Conservation (phyloP, 1,284 basidiomycete species). For the Trametes versicolor region DNA sequence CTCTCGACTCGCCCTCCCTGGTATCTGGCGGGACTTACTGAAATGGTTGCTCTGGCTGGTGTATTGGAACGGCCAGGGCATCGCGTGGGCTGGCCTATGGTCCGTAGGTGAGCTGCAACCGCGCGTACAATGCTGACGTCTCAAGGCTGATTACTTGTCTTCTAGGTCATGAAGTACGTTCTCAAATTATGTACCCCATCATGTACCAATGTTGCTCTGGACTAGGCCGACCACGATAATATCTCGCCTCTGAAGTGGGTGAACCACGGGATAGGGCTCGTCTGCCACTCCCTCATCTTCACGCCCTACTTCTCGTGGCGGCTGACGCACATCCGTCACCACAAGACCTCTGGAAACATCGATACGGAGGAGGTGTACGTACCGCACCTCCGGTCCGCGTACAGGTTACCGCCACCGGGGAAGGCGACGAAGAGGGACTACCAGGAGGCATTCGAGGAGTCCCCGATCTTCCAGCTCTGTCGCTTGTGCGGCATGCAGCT, state of each 20-base stretch:
- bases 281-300: conserved; percentile 49
- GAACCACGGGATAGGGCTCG: conserved; percentile 42
- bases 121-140: conserved; percentile 11
- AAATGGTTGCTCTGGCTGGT: conserved; percentile 29
- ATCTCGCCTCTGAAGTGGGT: conserved; percentile 31
- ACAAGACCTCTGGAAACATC: conserved; percentile 43
- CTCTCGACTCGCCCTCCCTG: not conserved
- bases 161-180: conserved; percentile 2
- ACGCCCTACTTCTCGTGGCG: conserved; percentile 61
- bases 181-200: too few relatives aligned
- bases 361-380: conserved; percentile 47
- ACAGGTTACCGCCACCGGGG: conserved; percentile 40
- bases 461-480: conserved; percentile 63
- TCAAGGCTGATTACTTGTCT: conserved; percentile 7
- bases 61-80: conserved; percentile 40
- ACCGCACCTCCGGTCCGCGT: conserved; percentile 41
- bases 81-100: conserved; percentile 37
- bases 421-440: conserved; percentile 42
- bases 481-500: conserved; percentile 59
- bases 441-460: conserved; percentile 51
- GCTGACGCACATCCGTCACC: conserved; percentile 55
- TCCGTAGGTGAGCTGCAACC: conserved; percentile 34
- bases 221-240: conserved; percentile 45
- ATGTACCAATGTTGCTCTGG: too few relatives aligned
- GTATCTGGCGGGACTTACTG: not conserved